phyloP scores from a whole-genome alignment of 2,329 filamentous ascomycete species.

The Drechslerella coelobrocha region DNA sequence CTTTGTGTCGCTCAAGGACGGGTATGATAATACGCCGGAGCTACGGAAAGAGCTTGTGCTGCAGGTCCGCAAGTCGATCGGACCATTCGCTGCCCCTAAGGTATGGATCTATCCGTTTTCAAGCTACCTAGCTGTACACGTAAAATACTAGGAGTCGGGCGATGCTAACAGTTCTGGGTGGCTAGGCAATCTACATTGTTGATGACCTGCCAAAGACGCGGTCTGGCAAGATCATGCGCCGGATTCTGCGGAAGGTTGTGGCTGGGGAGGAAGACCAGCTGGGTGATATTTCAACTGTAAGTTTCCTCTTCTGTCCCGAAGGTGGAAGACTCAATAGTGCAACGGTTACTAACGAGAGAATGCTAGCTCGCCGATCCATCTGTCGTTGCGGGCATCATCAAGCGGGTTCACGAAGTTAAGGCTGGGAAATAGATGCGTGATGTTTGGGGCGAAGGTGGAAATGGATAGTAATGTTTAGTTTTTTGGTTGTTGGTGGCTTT shows the following conservation, averaged over 20 bases:
- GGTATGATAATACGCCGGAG: slow-evolving; percentile 75
- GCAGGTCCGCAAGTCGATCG: slow-evolving; percentile 96
- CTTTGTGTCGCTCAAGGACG: slow-evolving; percentile 91
- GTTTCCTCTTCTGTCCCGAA: slow-evolving; percentile 57
- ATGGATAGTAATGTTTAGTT: slow-evolving; percentile 34
- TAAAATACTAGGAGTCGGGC: neutral
- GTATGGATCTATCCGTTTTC: neutral
- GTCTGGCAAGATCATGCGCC: slow-evolving; percentile 98
- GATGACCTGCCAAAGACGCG: slow-evolving; percentile 96
- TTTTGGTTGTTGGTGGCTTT: neutral
- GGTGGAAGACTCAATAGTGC: neutral
- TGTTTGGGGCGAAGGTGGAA: too few species aligned
- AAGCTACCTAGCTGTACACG: neutral
- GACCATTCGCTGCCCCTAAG: slow-evolving; percentile 94
- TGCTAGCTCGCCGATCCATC: slow-evolving; percentile 81
- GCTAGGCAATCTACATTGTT: slow-evolving; percentile 77
- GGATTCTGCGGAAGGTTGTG: slow-evolving; percentile 95
- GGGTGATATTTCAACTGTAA: slow-evolving; percentile 88
- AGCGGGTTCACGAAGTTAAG: slow-evolving; percentile 64
- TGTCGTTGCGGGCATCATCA: slow-evolving; percentile 89
- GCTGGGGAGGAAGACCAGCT: slow-evolving; percentile 97
- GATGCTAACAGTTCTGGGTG: neutral
- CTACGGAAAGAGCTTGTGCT: slow-evolving; percentile 91
- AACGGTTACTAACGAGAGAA: slow-evolving; percentile 28
- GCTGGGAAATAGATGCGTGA: slow-evolving; percentile 27